These are phyloP conservation scores for Hypoxylon fragiforme DNA, from an alignment of 495 filamentous ascomycete species.

Conservation along the genomic window DNA sequence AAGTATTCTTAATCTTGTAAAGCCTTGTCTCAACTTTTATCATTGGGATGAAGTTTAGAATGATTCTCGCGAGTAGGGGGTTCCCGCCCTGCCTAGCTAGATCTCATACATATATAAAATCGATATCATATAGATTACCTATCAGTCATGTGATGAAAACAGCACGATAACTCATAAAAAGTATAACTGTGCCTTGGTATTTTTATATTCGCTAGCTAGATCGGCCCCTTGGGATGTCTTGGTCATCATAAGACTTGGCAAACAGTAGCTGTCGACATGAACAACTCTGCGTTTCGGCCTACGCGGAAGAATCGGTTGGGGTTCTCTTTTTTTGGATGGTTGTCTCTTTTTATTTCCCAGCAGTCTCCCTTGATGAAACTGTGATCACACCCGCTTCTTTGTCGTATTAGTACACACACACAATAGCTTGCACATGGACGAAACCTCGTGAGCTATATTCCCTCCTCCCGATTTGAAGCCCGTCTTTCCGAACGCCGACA, in stretches of 20 bases:
- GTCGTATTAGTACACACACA: slow-evolving; percentile 33
- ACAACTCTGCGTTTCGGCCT: background rate
- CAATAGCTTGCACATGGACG: slow-evolving; percentile 28
- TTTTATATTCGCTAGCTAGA: slow-evolving; percentile 18
- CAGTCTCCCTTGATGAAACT: slow-evolving; percentile 21
- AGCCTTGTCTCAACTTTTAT: too few species aligned
- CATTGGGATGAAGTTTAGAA: too few species aligned
- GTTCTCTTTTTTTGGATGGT: slow-evolving; percentile 20
- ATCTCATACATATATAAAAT: too few species aligned
- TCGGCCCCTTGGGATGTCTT: background rate
- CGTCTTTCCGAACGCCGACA: slow-evolving; percentile 32
- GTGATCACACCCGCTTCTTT: slow-evolving; percentile 13
- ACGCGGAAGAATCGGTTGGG: slow-evolving; percentile 1
- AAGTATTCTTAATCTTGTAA: too few species aligned
- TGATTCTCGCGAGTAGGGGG: too few species aligned
- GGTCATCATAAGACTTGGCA: slow-evolving; percentile 1
- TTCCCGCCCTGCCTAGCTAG: too few species aligned
- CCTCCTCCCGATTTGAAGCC: slow-evolving; percentile 32
- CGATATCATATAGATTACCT: too few species aligned
- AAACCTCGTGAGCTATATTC: too few species aligned
- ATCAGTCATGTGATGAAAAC: too few species aligned
- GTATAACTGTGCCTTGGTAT: background rate
- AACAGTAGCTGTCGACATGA: background rate
- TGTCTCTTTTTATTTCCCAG: too few species aligned
- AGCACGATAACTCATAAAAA: background rate